Conservation (phyloP, 2,329 filamentous ascomycete species). For the Mollisia scopiformis region DNA sequence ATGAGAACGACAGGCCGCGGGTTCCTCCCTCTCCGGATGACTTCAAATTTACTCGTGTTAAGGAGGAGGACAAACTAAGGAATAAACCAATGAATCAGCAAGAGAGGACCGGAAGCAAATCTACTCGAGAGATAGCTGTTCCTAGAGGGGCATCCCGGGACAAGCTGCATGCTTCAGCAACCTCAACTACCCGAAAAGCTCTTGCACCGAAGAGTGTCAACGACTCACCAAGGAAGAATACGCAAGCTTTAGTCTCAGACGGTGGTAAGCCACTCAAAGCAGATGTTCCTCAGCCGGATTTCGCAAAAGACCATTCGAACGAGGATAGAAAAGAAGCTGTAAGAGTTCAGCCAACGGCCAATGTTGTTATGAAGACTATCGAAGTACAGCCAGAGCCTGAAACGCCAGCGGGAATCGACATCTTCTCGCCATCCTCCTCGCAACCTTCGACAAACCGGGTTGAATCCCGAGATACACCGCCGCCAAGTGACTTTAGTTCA, state of each 20-base stretch:
- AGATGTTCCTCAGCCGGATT: conserved; percentile 32
- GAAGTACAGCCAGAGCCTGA: conserved; percentile 38
- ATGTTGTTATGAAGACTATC: conserved; percentile 25
- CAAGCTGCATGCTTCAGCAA: conserved; percentile 17
- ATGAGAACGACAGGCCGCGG: conserved; percentile 40
- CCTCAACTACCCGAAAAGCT: conserved; percentile 30
- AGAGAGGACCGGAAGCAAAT: conserved; percentile 23
- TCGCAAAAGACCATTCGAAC: conserved; percentile 20
- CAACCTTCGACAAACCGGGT: conserved; percentile 41
- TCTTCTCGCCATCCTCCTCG: conserved; percentile 53
- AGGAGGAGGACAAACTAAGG: conserved; percentile 34
- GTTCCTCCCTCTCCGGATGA: conserved; percentile 38
- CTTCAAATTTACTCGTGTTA: conserved; percentile 29
- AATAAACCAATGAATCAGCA: conserved; percentile 12
- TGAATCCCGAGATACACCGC: conserved; percentile 56
- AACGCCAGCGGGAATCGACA: conserved; percentile 43
- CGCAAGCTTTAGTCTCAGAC: conserved; percentile 39
- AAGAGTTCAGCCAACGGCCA: conserved; percentile 10
- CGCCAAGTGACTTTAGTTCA: conserved; percentile 58
- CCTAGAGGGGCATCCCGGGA: conserved; percentile 28
- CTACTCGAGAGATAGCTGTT: conserved; percentile 29
- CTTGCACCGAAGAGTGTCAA: conserved; percentile 56
- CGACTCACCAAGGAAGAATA: conserved; percentile 58
- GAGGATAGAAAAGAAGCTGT: conserved; percentile 23
- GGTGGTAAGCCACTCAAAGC: conserved; percentile 45